Evolutionary conservation across 441 rosid genomes (phyloP), one percentile per base, ranked within the genome.

Genomic region (Corymbia citriodora): DNA sequence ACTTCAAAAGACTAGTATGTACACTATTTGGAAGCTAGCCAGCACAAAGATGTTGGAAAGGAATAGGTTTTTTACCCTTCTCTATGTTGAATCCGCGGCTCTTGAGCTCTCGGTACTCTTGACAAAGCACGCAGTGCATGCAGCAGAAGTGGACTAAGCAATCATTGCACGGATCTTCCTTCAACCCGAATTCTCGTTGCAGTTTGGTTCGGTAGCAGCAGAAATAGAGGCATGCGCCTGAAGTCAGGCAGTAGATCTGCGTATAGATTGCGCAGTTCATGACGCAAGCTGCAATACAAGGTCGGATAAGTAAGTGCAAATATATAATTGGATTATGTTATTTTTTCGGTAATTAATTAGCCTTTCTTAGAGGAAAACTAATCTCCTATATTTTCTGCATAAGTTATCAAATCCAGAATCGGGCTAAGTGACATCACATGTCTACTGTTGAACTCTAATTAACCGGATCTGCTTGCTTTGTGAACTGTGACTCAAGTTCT

Each of bases 101-200:
- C 89, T 90, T 90, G 90, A 96, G 96, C 92, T 96, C 94, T 21
- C 95, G 92, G 70, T 94, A 96, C 94, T 95, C 95, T 90, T 96
- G 96, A 88, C 95, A 93, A 88, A 95, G 91, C 15, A 96, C 94
- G 15, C 97, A 96, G 50, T 50, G 74, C 92, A 93, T 93, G 74
- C 96, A 94, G 29, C 94, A 94, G 90, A 72, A 94, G 63, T 96
- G 96, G 52, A 92, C 88, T 54, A 94, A 91, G 85, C 94, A 95
- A 88, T 96, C 96, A 18, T 93, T 88, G 90, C 94, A 93, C 1
- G 92, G 93, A n/a, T 93, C 88, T 79, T 93, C 95, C 92, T 94
- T 91, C 90, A 96, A 91, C 45, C 87, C 36, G 90, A 94, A 94
- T 5, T 94, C 95, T 1, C 87, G 91, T 91, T 95, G 92, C 89